Percentiles rank a stretch among this genome's conserved stretches.
Evolutionary conservation across 2,329 filamentous ascomycete genomes (phyloP).

Genomic region (Talaromyces amestolkiae): DNA sequence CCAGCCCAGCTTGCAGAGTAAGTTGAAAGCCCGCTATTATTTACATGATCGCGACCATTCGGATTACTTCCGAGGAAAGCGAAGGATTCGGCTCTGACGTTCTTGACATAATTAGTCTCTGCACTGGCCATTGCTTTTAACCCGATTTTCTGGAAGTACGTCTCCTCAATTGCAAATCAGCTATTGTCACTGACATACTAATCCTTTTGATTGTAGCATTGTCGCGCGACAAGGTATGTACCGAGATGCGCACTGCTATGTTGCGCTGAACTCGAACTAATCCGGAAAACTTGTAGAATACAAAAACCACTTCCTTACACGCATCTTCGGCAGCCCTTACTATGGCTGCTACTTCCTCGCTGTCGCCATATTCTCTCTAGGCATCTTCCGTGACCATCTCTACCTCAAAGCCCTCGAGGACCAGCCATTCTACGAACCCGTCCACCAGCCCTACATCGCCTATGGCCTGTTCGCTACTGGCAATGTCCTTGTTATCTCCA

Average conservation of each 20-base stretch:
- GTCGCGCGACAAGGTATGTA: slow-evolving; percentile 72
- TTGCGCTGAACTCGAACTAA: not conserved
- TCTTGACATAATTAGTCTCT: slow-evolving; percentile 59
- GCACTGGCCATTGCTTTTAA: slow-evolving; percentile 85
- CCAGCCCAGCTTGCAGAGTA: slow-evolving; percentile 66
- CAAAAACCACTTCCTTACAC: slow-evolving; percentile 82
- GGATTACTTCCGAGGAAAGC: slow-evolving; percentile 9
- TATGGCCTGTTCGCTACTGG: slow-evolving; percentile 70
- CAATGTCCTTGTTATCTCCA: slow-evolving; percentile 81
- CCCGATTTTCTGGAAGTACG: slow-evolving; percentile 99
- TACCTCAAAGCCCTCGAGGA: slow-evolving; percentile 80
- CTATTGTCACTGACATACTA: not conserved
- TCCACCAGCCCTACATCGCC: slow-evolving; percentile 64
- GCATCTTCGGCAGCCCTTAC: slow-evolving; percentile 75
- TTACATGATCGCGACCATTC: slow-evolving; percentile 4
- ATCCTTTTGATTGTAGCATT: slow-evolving; percentile 54
- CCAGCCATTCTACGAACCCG: slow-evolving; percentile 71
- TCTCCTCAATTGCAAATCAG: slow-evolving; percentile 23
- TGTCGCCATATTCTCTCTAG: slow-evolving; percentile 83
- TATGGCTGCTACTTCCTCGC: slow-evolving; percentile 88
- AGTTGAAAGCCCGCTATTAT: slow-evolving; percentile 26
- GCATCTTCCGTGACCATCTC: slow-evolving; percentile 80
- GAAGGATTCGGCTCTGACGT: slow-evolving; percentile 11
- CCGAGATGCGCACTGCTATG: not conserved
- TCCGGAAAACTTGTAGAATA: slow-evolving; percentile 63